These are phyloP conservation scores for Anthracocystis panici-leucophaei DNA, from an alignment of 1,284 basidiomycete genomes.

Conservation along the genomic window DNA sequence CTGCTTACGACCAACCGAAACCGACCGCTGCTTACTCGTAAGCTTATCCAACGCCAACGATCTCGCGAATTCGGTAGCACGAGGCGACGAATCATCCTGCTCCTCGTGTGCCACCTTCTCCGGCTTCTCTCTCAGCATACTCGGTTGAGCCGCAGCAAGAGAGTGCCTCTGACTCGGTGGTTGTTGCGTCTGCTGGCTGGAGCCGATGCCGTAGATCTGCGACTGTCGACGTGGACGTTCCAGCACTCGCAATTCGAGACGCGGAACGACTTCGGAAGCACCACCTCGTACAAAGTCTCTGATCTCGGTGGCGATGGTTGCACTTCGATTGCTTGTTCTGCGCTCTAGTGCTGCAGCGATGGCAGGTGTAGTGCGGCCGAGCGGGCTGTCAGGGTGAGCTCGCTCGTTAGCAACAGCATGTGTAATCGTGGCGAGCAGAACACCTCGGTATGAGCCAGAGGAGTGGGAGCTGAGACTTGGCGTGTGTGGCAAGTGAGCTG, in stretches of 20 bases:
- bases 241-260: slow-evolving; percentile 33
- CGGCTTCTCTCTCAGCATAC: slow-evolving; percentile 1
- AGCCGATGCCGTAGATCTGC: slow-evolving; percentile 13
- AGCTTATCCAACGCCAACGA: slow-evolving; percentile 16
- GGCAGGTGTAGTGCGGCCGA: neutral
- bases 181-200: neutral
- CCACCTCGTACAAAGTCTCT: slow-evolving; percentile 27
- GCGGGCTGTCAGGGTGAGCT: neutral
- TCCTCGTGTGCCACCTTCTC: neutral
- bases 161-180: slow-evolving; percentile 7
- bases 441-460: slow-evolving; percentile 25
- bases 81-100: slow-evolving; percentile 15
- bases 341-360: neutral
- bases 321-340: slow-evolving; percentile 17
- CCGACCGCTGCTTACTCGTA: slow-evolving; percentile 16
- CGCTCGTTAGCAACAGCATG: slow-evolving; percentile 10
- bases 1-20: neutral
- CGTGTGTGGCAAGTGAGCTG: slow-evolving; percentile 16
- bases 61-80: slow-evolving; percentile 10
- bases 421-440: slow-evolving; percentile 35
- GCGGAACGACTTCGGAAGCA: slow-evolving; percentile 24
- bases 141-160: slow-evolving; percentile 14
- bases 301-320: slow-evolving; percentile 29
- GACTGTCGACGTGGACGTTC: slow-evolving; percentile 18
- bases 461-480: slow-evolving; percentile 8